Conservation (phyloP, 306 rosid species). For the Cucurbita ficifolia region DNA sequence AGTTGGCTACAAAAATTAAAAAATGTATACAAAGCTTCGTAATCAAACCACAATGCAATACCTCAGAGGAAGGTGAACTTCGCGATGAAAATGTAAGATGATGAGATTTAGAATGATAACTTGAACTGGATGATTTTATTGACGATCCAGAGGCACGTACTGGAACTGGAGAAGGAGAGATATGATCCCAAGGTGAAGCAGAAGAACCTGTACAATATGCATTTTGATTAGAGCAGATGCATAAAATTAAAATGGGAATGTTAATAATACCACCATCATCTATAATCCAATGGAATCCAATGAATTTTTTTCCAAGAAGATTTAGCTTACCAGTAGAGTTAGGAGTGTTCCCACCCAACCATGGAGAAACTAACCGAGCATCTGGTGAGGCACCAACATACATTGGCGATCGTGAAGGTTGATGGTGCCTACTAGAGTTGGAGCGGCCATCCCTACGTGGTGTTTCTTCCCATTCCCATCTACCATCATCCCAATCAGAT, state of each 20-base stretch:
- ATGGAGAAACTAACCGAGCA: constrained; percentile 88
- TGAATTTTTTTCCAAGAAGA: not conserved
- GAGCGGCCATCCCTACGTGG: constrained; percentile 60
- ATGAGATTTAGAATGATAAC: constrained; percentile 53
- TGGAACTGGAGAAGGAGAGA: constrained; percentile 88
- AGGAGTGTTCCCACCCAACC: constrained; percentile 79
- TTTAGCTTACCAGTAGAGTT: constrained; percentile 41
- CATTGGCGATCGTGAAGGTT: constrained; percentile 91
- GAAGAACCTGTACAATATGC: constrained; percentile 32
- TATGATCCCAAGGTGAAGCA: constrained; percentile 88
- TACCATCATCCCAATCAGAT: constrained; percentile 91
- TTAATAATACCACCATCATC: not conserved
- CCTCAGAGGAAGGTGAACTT: constrained; percentile 40
- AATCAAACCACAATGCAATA: constrained; percentile 14
- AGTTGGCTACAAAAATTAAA: not conserved
- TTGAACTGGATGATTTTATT: constrained; percentile 40
- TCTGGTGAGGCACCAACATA: constrained; percentile 90
- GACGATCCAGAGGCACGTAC: constrained; percentile 87
- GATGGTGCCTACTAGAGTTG: constrained; percentile 43
- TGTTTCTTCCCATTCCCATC: constrained; percentile 96
- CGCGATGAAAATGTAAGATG: constrained; percentile 33
- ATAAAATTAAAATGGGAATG: not conserved
- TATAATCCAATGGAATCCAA: constrained; percentile 3
- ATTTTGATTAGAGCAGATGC: constrained; percentile 2
- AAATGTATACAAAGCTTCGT: too few species aligned